phyloP scores from a whole-genome alignment of 495 filamentous ascomycete genomes.

The Tuber brumale region DNA sequence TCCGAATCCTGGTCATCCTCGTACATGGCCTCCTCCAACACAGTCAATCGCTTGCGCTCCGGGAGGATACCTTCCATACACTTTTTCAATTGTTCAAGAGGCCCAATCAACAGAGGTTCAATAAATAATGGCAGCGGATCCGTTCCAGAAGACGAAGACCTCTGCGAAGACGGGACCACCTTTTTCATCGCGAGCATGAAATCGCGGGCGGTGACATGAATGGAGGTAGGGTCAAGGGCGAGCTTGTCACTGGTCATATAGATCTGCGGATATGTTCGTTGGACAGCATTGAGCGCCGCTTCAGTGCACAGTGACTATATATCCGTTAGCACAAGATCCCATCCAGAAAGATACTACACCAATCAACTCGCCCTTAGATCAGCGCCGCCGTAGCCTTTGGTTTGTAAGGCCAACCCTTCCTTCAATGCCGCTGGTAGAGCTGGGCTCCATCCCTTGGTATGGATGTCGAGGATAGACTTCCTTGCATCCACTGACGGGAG shows the following conservation, averaged over 20 bases:
- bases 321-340: constrained; percentile 4
- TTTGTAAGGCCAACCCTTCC: constrained; percentile 71
- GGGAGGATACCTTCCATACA: constrained; percentile 74
- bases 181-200: constrained; percentile 96
- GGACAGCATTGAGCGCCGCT: constrained; percentile 96
- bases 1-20: constrained; percentile 74
- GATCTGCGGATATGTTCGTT: constrained; percentile 90
- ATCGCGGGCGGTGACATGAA: constrained; percentile 79
- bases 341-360: neutral
- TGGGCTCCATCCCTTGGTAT: constrained; percentile 88
- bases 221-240: constrained; percentile 72
- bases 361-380: constrained; percentile 57
- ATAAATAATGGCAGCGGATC: constrained; percentile 67
- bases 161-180: constrained; percentile 87
- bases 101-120: constrained; percentile 70
- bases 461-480: constrained; percentile 83
- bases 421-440: constrained; percentile 69
- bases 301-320: constrained; percentile 77
- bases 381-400: constrained; percentile 94
- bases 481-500: constrained; percentile 73
- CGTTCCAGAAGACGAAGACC: constrained; percentile 75
- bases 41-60: constrained; percentile 72
- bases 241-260: constrained; percentile 88
- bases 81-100: constrained; percentile 59
- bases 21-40: constrained; percentile 86